These are phyloP conservation scores for Solanum sejunctum DNA, from an alignment of 257 asterid species.

Conservation along the genomic window DNA sequence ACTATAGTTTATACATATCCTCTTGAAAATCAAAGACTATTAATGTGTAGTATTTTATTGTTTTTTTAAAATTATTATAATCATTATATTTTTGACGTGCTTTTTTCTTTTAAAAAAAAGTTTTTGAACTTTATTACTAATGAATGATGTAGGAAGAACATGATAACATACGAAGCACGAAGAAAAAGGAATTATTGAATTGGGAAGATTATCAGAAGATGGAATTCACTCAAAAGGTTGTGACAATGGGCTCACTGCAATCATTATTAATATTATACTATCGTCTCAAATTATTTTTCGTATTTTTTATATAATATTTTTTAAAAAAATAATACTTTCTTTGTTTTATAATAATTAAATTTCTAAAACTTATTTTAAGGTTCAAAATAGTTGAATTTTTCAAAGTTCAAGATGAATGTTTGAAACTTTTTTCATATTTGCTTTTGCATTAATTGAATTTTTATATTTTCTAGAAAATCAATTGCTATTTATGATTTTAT, in stretches of 20 bases:
- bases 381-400: too few relatives aligned
- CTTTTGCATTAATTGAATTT: too few relatives aligned
- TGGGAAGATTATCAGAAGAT: conserved; percentile 69
- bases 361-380: too few relatives aligned
- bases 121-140: neutral
- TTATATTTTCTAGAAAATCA: too few relatives aligned
- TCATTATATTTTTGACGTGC: neutral
- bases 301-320: too few relatives aligned
- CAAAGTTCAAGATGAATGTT: too few relatives aligned
- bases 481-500: too few relatives aligned
- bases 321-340: too few relatives aligned
- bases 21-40: neutral
- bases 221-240: conserved; percentile 61
- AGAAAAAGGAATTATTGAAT: conserved; percentile 38
- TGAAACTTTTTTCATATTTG: too few relatives aligned
- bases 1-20: neutral
- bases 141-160: conserved; percentile 40
- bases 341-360: too few relatives aligned
- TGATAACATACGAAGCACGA: conserved; percentile 39
- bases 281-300: neutral
- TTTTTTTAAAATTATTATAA: neutral
- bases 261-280: neutral
- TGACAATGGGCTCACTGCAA: neutral
- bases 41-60: neutral
- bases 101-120: neutral